Evolutionary conservation across 768 basidiomycete genomes (phyloP).

Genomic region (Rubroboletus satanas): DNA sequence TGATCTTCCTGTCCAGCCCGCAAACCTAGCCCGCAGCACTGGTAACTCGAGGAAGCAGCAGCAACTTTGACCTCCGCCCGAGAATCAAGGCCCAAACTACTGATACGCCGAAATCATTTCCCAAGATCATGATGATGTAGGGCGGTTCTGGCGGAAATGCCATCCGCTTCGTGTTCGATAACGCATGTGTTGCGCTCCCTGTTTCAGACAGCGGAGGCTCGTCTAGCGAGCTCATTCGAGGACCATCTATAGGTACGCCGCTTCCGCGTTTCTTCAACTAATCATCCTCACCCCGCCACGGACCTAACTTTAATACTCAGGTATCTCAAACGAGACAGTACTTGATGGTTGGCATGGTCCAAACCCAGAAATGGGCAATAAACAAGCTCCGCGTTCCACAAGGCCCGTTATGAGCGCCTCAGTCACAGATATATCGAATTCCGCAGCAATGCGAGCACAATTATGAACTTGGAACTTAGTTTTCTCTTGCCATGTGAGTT

Average conservation of each 20-base stretch:
- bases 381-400: background rate
- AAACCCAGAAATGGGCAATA: background rate
- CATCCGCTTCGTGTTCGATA: slow-evolving; percentile 75
- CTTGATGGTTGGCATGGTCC: background rate
- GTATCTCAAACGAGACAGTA: background rate
- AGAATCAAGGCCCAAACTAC: background rate
- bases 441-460: background rate
- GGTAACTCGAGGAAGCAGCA: background rate
- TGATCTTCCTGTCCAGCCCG: background rate
- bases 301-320: background rate
- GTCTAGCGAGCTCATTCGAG: slow-evolving; percentile 80
- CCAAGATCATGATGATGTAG: slow-evolving; percentile 48
- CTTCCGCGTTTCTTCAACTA: slow-evolving; percentile 1
- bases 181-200: slow-evolving; percentile 80
- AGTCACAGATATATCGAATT: background rate
- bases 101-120: background rate
- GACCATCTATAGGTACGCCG: slow-evolving; percentile 39
- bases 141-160: slow-evolving; percentile 83
- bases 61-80: background rate
- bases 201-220: slow-evolving; percentile 94
- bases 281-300: background rate
- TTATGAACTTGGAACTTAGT: background rate
- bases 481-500: background rate
- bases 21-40: background rate
- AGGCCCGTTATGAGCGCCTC: background rate